These are phyloP conservation scores for Fusarium oxysporum DNA, from an alignment of 2,329 filamentous ascomycete species.

Conservation along the genomic window DNA sequence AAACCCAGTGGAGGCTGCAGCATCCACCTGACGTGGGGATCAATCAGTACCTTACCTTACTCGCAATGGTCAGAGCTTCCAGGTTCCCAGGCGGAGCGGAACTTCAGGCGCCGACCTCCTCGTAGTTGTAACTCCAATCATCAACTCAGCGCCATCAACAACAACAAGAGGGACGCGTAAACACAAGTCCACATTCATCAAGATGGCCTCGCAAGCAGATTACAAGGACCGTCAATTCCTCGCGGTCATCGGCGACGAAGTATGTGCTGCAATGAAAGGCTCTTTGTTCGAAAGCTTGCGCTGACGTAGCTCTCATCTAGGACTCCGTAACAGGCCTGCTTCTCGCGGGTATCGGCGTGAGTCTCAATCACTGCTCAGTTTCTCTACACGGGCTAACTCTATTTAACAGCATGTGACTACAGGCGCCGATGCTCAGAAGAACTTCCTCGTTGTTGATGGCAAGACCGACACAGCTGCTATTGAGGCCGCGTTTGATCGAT, in stretches of 20 bases:
- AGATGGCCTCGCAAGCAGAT: slow-evolving; percentile 66
- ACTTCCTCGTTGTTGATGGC: slow-evolving; percentile 94
- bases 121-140: slow-evolving; percentile 14
- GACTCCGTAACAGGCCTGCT: slow-evolving; percentile 96
- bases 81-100: slow-evolving; percentile 35
- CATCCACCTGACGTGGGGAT: slow-evolving; percentile 35
- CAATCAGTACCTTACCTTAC: not conserved
- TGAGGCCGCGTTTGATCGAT: slow-evolving; percentile 88
- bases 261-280: slow-evolving; percentile 50
- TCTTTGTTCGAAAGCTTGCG: slow-evolving; percentile 17
- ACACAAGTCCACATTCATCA: slow-evolving; percentile 29
- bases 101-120: slow-evolving; percentile 41
- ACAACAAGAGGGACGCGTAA: slow-evolving; percentile 25
- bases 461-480: slow-evolving; percentile 93
- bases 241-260: slow-evolving; percentile 98
- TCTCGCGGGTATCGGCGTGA: slow-evolving; percentile 92
- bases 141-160: slow-evolving; percentile 31
- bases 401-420: slow-evolving; percentile 83
- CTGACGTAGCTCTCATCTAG: slow-evolving; percentile 61
- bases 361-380: slow-evolving; percentile 42
- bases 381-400: not conserved
- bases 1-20: slow-evolving; percentile 12
- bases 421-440: slow-evolving; percentile 91
- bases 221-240: slow-evolving; percentile 93
- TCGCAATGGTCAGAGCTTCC: slow-evolving; percentile 46